These are phyloP conservation scores for Sugiyamaella japonica DNA, from an alignment of 1,139 yeast species.

Conservation along the genomic window DNA sequence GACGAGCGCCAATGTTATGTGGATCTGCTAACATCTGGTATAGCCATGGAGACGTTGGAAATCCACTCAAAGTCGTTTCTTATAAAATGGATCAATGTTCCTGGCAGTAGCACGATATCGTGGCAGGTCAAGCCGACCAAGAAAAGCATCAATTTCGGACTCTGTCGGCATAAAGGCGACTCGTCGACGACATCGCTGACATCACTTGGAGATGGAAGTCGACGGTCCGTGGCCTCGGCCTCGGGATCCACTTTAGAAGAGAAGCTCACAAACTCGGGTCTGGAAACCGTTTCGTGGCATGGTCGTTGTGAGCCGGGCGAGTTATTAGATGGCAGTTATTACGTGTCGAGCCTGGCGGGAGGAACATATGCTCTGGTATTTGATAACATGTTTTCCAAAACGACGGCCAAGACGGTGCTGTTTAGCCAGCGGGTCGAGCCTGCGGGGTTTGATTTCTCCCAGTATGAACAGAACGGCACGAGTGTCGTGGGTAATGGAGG, in stretches of 20 bases:
- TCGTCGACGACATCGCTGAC: conserved; percentile 8
- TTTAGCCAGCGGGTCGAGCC: conserved; percentile 56
- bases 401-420: conserved; percentile 74
- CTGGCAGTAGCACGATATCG: conserved; percentile 61
- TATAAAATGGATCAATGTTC: conserved; percentile 85
- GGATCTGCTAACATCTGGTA: neutral
- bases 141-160: conserved; percentile 71
- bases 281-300: conserved; percentile 39
- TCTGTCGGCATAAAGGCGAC: conserved; percentile 44
- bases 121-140: conserved; percentile 86
- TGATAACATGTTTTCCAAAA: conserved; percentile 89
- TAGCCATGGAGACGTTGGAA: conserved; percentile 76
- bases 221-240: conserved; percentile 17
- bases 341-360: conserved; percentile 46
- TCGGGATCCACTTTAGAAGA: conserved; percentile 34
- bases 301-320: conserved; percentile 43
- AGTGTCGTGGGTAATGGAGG: neutral
- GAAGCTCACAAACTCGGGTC: conserved; percentile 38
- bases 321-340: conserved; percentile 55
- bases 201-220: conserved; percentile 6
- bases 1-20: neutral
- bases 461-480: neutral
- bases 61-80: conserved; percentile 85
- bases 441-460: neutral
- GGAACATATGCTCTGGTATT: conserved; percentile 85